Evolutionary conservation across 495 filamentous ascomycete genomes (phyloP).

Genomic region (Annulohypoxylon maeteangense): DNA sequence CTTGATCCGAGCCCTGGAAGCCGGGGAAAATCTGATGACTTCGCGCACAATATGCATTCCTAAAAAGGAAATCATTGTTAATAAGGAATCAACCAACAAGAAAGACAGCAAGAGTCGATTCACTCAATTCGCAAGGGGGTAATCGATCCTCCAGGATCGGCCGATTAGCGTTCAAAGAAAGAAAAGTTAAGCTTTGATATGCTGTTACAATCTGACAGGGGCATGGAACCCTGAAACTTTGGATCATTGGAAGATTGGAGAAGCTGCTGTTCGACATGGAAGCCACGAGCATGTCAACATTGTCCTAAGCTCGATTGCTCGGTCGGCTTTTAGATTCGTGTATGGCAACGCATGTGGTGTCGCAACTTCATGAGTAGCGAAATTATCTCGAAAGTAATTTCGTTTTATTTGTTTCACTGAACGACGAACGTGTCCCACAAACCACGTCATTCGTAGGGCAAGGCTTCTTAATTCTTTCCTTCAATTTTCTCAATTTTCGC

Average conservation of each 20-base stretch:
- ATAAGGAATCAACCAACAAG: neutral
- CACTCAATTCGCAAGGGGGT: slow-evolving; percentile 5
- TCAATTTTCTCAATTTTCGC: slow-evolving; percentile 10
- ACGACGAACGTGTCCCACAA: slow-evolving; percentile 19
- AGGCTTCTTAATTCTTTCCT: neutral
- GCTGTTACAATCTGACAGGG: slow-evolving; percentile 30
- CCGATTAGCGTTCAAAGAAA: slow-evolving; percentile 15
- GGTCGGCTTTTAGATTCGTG: neutral
- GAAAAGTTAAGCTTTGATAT: slow-evolving; percentile 40
- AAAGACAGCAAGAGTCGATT: neutral
- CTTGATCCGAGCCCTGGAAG: neutral
- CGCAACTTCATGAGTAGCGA: slow-evolving; percentile 7
- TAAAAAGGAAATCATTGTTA: slow-evolving; percentile 3
- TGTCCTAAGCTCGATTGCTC: neutral
- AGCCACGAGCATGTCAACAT: slow-evolving; percentile 6
- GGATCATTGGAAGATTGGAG: neutral
- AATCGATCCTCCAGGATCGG: slow-evolving; percentile 29
- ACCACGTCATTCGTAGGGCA: slow-evolving; percentile 38
- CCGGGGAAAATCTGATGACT: neutral
- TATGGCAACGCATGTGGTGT: slow-evolving; percentile 11
- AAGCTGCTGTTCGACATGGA: neutral
- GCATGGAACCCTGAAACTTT: slow-evolving; percentile 4
- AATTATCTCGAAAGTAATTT: slow-evolving; percentile 32
- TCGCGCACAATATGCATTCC: neutral
- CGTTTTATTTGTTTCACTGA: slow-evolving; percentile 15